Evolutionary conservation across 2,329 filamentous ascomycete genomes (phyloP).

Genomic region (Lachnellula suecica): DNA sequence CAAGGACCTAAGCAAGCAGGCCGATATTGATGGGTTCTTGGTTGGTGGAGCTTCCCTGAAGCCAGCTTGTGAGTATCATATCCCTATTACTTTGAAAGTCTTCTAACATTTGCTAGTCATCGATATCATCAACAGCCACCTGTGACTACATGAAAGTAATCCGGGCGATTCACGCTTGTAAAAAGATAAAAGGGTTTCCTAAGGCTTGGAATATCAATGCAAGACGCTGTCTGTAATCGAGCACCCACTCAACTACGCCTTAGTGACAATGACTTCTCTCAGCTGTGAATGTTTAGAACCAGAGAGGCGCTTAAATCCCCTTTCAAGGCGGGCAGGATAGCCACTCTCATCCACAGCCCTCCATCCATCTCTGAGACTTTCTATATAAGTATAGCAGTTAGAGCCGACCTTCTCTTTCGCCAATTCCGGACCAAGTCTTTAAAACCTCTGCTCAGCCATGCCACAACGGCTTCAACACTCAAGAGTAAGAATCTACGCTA

Average conservation of each 20-base stretch:
- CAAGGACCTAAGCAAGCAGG: constrained; percentile 84
- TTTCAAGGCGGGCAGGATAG: neutral
- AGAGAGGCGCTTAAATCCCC: neutral
- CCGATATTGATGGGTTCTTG: constrained; percentile 96
- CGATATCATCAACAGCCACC: constrained; percentile 66
- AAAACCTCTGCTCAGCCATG: neutral
- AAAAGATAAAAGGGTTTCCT: neutral
- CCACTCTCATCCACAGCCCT: neutral
- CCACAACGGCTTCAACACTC: neutral
- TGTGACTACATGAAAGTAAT: constrained; percentile 26
- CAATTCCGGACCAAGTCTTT: neutral
- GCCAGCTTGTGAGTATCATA: constrained; percentile 73
- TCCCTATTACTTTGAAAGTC: neutral
- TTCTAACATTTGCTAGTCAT: constrained; percentile 45
- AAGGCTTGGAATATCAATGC: neutral
- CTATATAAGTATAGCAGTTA: neutral
- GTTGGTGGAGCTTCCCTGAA: constrained; percentile 96
- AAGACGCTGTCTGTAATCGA: neutral
- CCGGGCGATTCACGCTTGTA: constrained; percentile 20
- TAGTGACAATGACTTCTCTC: neutral
- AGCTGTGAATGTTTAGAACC: neutral
- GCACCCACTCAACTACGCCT: neutral
- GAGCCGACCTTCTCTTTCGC: neutral
- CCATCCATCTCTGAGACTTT: neutral
- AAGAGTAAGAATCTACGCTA: neutral